phyloP scores from a whole-genome alignment of 768 basidiomycete genomes.

The Pisolithus marmoratus region DNA sequence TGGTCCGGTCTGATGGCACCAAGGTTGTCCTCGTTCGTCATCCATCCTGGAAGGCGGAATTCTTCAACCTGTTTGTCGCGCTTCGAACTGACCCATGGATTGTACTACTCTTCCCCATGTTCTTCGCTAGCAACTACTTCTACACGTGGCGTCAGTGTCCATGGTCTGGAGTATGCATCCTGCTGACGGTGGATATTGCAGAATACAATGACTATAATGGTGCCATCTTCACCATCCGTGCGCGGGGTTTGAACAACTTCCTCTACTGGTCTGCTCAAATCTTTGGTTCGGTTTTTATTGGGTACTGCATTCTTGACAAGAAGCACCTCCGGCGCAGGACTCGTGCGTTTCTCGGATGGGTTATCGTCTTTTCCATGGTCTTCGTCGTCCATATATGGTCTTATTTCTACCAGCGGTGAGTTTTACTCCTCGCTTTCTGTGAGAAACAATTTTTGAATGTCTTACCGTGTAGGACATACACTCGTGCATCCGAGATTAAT shows the following conservation, averaged over 20 bases:
- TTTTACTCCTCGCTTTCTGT: neutral
- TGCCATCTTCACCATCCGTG: slow-evolving; percentile 72
- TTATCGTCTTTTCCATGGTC: slow-evolving; percentile 55
- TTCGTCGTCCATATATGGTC: slow-evolving; percentile 73
- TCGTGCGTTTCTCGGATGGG: slow-evolving; percentile 71
- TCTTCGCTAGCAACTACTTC: slow-evolving; percentile 80
- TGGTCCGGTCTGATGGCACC: slow-evolving; percentile 72
- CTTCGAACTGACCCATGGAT: slow-evolving; percentile 69
- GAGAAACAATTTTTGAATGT: neutral
- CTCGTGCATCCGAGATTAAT: slow-evolving; percentile 37
- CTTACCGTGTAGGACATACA: slow-evolving; percentile 42
- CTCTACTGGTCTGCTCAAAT: slow-evolving; percentile 80
- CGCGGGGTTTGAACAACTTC: slow-evolving; percentile 73
- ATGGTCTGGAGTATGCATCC: neutral
- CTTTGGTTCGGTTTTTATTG: slow-evolving; percentile 68
- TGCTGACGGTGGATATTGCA: slow-evolving; percentile 20
- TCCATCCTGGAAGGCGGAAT: slow-evolving; percentile 72
- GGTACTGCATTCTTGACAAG: slow-evolving; percentile 58
- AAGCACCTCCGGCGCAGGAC: slow-evolving; percentile 49
- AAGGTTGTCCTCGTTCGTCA: slow-evolving; percentile 54
- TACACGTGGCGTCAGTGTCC: slow-evolving; percentile 69
- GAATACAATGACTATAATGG: slow-evolving; percentile 82
- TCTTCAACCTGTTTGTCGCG: slow-evolving; percentile 61
- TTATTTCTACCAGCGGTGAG: slow-evolving; percentile 70
- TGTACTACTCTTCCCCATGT: slow-evolving; percentile 78